These are phyloP conservation scores for Aspergillus heteromorphus DNA, from an alignment of 495 filamentous ascomycete species.

Conservation along the genomic window DNA sequence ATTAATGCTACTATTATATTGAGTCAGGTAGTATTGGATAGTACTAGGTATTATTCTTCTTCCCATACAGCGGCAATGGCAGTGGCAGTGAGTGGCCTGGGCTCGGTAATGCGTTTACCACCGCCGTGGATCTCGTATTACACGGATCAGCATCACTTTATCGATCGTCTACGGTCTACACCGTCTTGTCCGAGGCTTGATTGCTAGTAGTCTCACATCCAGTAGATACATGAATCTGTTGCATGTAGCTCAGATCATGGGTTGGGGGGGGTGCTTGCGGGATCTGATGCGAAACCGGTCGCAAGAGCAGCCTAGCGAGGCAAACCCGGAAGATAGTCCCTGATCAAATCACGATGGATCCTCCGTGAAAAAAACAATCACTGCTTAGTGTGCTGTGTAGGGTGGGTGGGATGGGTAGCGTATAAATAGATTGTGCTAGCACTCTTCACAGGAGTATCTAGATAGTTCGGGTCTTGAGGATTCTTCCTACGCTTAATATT, in stretches of 20 bases:
- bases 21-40: too few relatives aligned
- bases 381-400: too few relatives aligned
- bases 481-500: neutral
- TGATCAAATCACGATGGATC: conserved; percentile 6
- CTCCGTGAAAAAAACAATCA: conserved; percentile 1
- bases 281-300: neutral
- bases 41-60: too few relatives aligned
- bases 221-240: too few relatives aligned
- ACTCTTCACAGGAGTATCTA: too few relatives aligned
- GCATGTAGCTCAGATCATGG: neutral
- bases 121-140: conserved; percentile 1
- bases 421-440: conserved; percentile 4
- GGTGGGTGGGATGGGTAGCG: neutral
- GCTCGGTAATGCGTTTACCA: neutral
- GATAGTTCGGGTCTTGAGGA: too few relatives aligned
- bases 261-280: neutral
- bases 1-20: too few relatives aligned
- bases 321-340: conserved; percentile 16
- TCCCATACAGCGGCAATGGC: neutral
- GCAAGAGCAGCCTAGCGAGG: too few relatives aligned
- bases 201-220: neutral
- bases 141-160: conserved; percentile 3
- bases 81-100: neutral
- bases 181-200: conserved; percentile 1
- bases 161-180: neutral